Base-by-base conservation (phyloP, 257 asterid species). In the Mitragyna speciosa region DNA sequence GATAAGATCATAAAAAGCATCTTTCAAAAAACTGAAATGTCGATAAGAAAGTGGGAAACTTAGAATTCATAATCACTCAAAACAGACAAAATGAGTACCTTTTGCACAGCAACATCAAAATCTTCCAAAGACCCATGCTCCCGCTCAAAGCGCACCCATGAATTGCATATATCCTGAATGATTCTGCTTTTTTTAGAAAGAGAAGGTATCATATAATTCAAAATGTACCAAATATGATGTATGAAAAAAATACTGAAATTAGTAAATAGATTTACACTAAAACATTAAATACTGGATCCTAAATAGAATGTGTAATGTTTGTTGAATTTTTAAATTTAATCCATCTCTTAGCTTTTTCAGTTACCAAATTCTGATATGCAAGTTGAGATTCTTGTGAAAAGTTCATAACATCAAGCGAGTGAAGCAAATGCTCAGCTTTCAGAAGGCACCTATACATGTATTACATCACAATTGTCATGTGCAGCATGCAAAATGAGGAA, bases 91-190 rank as follows among this genome's bases (percentile, higher is more conserved):
- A 33, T 72, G 76, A 63, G 17, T 88, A 96, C 99, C 98, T 94
- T 96, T 75, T 91, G 97, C 56, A 86, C 86, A 28, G 97, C 97
- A 88, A 89, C 75, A 83, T 96, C 99, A 82, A 85, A 90, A 79
- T 92, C 93, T 83, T 94, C 99, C 78, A 96, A 88, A 11, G 92
- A 84, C 66, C 98, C 97, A 77, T 82, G 86, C 83, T 96, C 98
- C 85, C 97, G 93, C 97, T 96, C 99, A 87, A 96, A 94, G 80
- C 90, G 92, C 86, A 92, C 84, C 99, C 99, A 96, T 19, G 91
- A 88, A 82, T 91, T 89, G 85, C 97, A 92, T 80, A 94, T 94
- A 87, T 92, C 99, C 99, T 96, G 98, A 90, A 94, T 76, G 91
- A 89, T 90, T 92, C 92, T 88, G 92, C 3, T 85, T 85, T 83